phyloP scores from a whole-genome alignment of 2,329 filamentous ascomycete species.

The Diaporthe humulicola region DNA sequence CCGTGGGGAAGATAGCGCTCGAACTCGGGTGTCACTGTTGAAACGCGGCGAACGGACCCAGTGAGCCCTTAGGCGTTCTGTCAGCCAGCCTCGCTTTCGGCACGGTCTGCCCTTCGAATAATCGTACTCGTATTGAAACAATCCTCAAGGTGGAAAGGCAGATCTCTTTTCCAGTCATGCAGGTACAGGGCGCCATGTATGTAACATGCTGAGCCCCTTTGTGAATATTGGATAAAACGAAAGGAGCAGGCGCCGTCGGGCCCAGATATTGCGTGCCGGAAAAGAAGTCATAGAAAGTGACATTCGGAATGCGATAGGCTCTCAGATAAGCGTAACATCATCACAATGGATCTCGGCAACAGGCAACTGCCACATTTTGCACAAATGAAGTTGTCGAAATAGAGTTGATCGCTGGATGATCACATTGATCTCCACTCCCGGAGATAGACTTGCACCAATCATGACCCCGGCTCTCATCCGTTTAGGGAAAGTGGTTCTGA shows the following conservation, averaged over 20 bases:
- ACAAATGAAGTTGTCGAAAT: constrained; percentile 16
- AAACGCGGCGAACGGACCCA: constrained; percentile 23
- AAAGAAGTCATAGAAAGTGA: neutral
- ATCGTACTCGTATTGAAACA: constrained; percentile 3
- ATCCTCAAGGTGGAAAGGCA: neutral
- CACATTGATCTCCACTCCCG: neutral
- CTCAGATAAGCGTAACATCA: neutral
- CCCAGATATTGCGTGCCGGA: neutral
- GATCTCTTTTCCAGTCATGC: neutral
- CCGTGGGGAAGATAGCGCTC: constrained; percentile 7
- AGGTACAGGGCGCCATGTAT: neutral
- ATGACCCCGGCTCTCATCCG: neutral
- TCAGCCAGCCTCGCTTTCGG: neutral
- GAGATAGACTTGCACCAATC: constrained; percentile 18
- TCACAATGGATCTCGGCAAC: neutral
- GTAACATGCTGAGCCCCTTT: constrained; percentile 3
- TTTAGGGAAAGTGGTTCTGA: neutral
- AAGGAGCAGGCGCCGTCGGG: neutral
- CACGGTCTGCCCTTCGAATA: neutral
- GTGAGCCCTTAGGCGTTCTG: neutral
- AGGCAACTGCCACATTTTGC: neutral
- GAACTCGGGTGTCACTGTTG: constrained; percentile 2
- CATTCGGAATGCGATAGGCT: constrained; percentile 1
- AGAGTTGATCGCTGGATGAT: constrained; percentile 16
- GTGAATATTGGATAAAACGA: neutral